Conservation (phyloP, 805 yeast species). For the Ogataea allantospora region DNA sequence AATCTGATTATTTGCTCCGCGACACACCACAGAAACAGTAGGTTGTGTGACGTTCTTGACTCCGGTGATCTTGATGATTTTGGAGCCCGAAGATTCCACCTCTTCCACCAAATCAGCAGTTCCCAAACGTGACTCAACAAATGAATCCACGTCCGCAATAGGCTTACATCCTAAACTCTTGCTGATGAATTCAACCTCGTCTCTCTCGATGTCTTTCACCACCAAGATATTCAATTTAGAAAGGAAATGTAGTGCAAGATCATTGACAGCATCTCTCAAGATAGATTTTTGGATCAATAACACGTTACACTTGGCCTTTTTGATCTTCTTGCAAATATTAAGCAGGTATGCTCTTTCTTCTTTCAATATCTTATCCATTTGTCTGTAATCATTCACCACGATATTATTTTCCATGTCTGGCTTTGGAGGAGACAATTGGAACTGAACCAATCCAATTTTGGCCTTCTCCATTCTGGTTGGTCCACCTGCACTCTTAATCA, state of each 20-base stretch:
- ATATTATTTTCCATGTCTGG: slow-evolving; percentile 98
- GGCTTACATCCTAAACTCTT: slow-evolving; percentile 92
- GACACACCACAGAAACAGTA: slow-evolving; percentile 85
- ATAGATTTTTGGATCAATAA: slow-evolving; percentile 89
- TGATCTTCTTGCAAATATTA: slow-evolving; percentile 93
- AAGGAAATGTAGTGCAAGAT: slow-evolving; percentile 89
- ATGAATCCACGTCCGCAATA: slow-evolving; percentile 90
- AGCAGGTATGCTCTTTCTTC: slow-evolving; percentile 96
- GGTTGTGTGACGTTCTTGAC: slow-evolving; percentile 56
- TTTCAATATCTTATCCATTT: slow-evolving; percentile 97
- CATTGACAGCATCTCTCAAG: slow-evolving; percentile 91
- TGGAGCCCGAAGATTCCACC: slow-evolving; percentile 84
- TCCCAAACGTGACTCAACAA: slow-evolving; percentile 91
- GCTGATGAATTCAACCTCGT: slow-evolving; percentile 87
- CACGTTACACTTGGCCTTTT: slow-evolving; percentile 95
- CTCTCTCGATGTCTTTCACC: slow-evolving; percentile 92
- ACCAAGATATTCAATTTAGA: slow-evolving; percentile 92
- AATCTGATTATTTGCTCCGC: slow-evolving; percentile 91
- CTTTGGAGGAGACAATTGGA: slow-evolving; percentile 93
- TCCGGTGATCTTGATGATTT: slow-evolving; percentile 83
- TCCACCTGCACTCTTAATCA: slow-evolving; percentile 88
- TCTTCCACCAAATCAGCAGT: slow-evolving; percentile 92
- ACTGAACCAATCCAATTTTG: slow-evolving; percentile 82
- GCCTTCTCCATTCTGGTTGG: slow-evolving; percentile 95
- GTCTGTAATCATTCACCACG: slow-evolving; percentile 96